Evolutionary conservation across 148 eudicot species (phyloP).

Genomic region (Polygonum aviculare): DNA sequence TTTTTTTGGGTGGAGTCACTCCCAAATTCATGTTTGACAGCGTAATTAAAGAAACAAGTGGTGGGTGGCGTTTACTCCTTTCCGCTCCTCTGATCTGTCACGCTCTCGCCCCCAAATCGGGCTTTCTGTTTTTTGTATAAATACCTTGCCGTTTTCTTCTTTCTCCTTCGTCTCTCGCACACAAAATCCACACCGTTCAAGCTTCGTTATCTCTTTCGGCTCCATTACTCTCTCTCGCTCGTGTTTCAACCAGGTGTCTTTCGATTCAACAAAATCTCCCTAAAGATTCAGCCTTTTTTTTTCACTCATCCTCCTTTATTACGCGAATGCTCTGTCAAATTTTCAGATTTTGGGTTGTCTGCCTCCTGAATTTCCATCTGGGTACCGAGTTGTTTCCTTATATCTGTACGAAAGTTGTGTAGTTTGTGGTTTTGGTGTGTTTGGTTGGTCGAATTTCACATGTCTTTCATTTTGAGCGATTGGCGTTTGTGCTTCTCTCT

Average conservation of each 20-base stretch:
- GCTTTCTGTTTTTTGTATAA: background rate
- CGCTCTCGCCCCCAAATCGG: background rate
- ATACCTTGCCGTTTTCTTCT: background rate
- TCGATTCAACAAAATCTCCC: background rate
- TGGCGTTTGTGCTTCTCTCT: background rate
- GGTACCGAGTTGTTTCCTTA: background rate
- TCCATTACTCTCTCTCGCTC: background rate
- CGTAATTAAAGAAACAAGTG: background rate
- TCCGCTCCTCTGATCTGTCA: background rate
- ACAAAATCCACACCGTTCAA: background rate
- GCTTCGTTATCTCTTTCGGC: background rate
- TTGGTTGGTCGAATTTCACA: background rate
- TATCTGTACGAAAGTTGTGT: background rate
- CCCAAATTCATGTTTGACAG: background rate
- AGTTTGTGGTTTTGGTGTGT: background rate
- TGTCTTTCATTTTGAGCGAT: background rate
- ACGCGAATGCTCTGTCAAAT: background rate
- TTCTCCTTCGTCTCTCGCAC: background rate
- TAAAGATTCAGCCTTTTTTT: background rate
- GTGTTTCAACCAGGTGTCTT: background rate
- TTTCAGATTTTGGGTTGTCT: background rate
- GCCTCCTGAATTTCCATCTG: background rate
- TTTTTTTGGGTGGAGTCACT: too few species aligned
- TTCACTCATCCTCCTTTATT: background rate
- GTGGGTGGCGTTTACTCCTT: background rate